Base-by-base conservation (phyloP, 2,329 filamentous ascomycete genomes). In the Fusarium guadeloupense region DNA sequence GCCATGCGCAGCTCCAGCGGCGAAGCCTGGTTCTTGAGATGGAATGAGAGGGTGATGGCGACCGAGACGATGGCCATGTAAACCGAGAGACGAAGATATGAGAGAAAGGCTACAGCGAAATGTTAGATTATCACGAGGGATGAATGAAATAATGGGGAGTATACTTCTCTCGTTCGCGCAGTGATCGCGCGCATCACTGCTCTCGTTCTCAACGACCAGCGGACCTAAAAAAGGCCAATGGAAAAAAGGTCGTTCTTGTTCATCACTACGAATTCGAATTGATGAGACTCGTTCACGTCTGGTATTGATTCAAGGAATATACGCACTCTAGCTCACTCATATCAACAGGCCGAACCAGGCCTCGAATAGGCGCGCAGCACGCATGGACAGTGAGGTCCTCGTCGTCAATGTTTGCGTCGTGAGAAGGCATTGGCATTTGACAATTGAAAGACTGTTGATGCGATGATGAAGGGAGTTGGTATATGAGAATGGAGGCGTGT, bases 11-110 rank as follows among this genome's bases (percentile, higher is more conserved):
- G 80, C 78, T 99, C 95, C 13, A 92, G 74, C 1, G 79, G 71
- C 0, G 87, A 85, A 1, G 95, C 91, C 68, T 88, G 77, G 16
- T 81, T 81, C 71, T 93, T 93, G 43, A 99, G 83, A 72, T 99
- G 94, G 75, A 99, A 99, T 13, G 92, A 96, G 44, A 97, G 83
- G 9, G 96, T 88, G 66, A 99, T 97, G 44, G 95, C 94, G 26
- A 96, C 85, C 23, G 91, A 87, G 9, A 98, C 92, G 45, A 99
- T 82, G 63, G 92, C 88, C 85, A 98, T 93, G 78, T 97, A 97
- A 68, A 97, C 86, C 26, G 91, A 89, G 3, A 98, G 84, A 5
- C 93, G 88, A 17, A 98, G 86, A 84, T 95, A 97, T 3, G 94
- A 95, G 23, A 98, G 88, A 72, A 97, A 97, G 0, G 86, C 83